A percentile compares a stretch with the other conserved stretches of the same genome.
Evolutionary conservation across 352 stramenopile species (phyloP).

Genomic region (Phytopythium helicoides): DNA sequence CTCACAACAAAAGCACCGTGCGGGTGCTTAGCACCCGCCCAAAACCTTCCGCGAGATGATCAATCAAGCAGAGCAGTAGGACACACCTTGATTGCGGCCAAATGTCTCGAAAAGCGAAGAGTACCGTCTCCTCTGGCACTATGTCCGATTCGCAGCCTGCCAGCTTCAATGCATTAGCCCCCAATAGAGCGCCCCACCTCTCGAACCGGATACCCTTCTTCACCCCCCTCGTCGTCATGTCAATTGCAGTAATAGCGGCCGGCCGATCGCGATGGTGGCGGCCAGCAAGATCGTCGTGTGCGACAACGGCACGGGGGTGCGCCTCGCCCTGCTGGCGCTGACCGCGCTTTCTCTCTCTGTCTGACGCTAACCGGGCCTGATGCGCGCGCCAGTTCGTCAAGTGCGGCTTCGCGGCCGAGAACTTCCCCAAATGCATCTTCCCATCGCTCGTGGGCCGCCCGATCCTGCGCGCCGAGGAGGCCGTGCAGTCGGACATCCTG

Average conservation of each 20-base stretch:
- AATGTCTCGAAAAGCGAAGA: not conserved
- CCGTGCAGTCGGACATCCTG: conserved; percentile 79
- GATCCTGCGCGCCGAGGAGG: conserved; percentile 93
- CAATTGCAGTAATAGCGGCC: not conserved
- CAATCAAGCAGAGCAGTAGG: too few relatives aligned
- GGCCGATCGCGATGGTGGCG: conserved; percentile 57
- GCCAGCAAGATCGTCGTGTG: conserved; percentile 89
- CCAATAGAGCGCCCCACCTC: not conserved
- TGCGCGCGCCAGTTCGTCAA: conserved; percentile 78
- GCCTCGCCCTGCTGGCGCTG: conserved; percentile 8
- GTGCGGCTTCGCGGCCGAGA: conserved; percentile 92
- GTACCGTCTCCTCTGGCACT: too few relatives aligned
- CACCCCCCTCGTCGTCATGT: conserved; percentile 2
- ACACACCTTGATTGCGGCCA: not conserved
- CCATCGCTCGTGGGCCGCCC: conserved; percentile 93
- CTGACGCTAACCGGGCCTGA: not conserved
- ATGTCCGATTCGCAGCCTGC: too few relatives aligned
- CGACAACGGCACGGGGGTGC: conserved; percentile 85
- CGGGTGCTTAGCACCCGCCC: too few relatives aligned
- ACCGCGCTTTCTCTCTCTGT: not conserved
- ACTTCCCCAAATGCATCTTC: conserved; percentile 94
- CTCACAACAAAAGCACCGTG: too few relatives aligned
- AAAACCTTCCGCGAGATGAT: too few relatives aligned
- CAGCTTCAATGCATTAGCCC: not conserved
- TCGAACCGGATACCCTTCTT: conserved; percentile 1